These are phyloP conservation scores for Micractinium sp. DNA, from an alignment of 139 green algal genomes.

Conservation along the genomic window DNA sequence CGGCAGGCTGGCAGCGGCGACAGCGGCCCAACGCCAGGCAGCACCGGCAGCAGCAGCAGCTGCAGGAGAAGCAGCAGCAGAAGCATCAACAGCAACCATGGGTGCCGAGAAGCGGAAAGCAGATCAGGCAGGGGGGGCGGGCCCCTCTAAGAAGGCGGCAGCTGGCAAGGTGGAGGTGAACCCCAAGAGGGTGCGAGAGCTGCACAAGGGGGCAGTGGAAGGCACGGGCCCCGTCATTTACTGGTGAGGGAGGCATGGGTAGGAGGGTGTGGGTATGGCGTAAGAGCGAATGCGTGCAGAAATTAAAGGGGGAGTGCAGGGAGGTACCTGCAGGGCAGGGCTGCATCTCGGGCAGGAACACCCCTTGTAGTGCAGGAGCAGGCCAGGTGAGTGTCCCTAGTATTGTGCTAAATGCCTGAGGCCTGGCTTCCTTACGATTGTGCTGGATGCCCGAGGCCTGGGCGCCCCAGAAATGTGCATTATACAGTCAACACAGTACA, in stretches of 20 bases:
- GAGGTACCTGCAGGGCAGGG: conserved; percentile 6
- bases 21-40: too few relatives aligned
- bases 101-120: conserved; percentile 25
- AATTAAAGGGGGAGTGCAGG: conserved; percentile 24
- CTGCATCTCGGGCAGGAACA: neutral
- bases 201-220: conserved; percentile 55
- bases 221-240: conserved; percentile 76
- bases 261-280: neutral
- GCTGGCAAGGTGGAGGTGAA: conserved; percentile 50
- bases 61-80: neutral
- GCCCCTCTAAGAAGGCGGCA: conserved; percentile 23
- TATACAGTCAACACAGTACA: too few relatives aligned
- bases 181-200: conserved; percentile 60
- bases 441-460: too few relatives aligned
- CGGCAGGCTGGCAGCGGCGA: too few relatives aligned
- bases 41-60: too few relatives aligned
- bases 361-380: too few relatives aligned
- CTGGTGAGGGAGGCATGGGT: conserved; percentile 56
- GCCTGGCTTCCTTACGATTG: too few relatives aligned
- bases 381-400: too few relatives aligned
- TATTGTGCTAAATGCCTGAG: too few relatives aligned
- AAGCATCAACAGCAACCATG: neutral
- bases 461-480: too few relatives aligned
- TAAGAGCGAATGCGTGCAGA: neutral
- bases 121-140: neutral